Evolutionary conservation across 805 yeast genomes (phyloP).

Genomic region (Teunomyces cretensis): DNA sequence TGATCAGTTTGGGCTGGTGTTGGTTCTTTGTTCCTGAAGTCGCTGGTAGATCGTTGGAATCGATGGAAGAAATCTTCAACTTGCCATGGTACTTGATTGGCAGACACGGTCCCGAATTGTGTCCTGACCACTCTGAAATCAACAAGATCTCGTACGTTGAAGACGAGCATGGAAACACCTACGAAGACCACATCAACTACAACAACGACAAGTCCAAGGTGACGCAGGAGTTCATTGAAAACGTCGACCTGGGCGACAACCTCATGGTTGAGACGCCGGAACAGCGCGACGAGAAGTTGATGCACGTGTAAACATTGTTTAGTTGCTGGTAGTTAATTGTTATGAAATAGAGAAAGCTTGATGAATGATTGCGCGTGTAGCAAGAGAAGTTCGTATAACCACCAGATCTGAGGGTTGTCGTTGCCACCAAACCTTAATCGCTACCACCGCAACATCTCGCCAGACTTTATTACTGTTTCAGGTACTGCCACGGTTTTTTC

Average conservation of each 20-base stretch:
- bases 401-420: too few species aligned
- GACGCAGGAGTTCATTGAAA: conserved; percentile 8
- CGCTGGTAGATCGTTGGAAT: conserved; percentile 25
- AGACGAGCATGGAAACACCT: conserved; percentile 5
- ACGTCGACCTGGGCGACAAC: conserved; percentile 1
- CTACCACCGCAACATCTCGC: too few species aligned
- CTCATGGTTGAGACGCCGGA: not conserved
- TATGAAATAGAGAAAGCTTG: too few species aligned
- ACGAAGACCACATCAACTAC: conserved; percentile 10
- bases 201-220: conserved; percentile 8
- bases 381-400: too few species aligned
- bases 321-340: not conserved
- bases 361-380: too few species aligned
- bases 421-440: too few species aligned
- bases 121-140: conserved; percentile 25
- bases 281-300: not conserved
- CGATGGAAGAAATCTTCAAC: conserved; percentile 25
- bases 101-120: conserved; percentile 22
- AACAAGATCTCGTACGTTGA: conserved; percentile 15
- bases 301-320: too few species aligned
- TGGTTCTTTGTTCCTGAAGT: conserved; percentile 27
- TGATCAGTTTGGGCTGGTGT: conserved; percentile 18
- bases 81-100: conserved; percentile 27
- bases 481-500: too few species aligned
- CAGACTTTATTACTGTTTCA: too few species aligned